Evolutionary conservation across 805 yeast genomes (phyloP), one percentile per base, ranked within the genome.

Genomic region (Ascoidea rubescens): DNA sequence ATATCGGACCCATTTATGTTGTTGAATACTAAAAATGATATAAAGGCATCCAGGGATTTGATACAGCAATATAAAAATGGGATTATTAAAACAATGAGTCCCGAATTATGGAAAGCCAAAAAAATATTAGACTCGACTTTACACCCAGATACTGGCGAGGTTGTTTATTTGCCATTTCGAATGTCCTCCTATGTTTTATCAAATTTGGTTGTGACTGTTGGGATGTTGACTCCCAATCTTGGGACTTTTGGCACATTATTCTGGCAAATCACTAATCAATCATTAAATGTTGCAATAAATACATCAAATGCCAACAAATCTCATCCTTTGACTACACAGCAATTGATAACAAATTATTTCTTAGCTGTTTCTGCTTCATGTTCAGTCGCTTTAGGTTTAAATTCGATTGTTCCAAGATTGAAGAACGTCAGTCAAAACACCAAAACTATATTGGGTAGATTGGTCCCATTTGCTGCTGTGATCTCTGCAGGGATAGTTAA

Each of bases 191-290:
- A 93, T 70, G 99, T 93, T 16, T 71, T 93, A 51, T 87, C 96
- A 8, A 93, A 93, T 66, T 70, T 93, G 67, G 91, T 91, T 28
- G 98, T 93, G 50, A 91, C 98, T 5, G 91, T 85, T 4, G 99
- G 99, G 58, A 93, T 93, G 99, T 76, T 93, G 58, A 91, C 97
- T 1, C 99, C 99, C 5, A 85, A 86, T 52, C 67, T 93, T 63
- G 95, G 96, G 7, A 80, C 89, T 7, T 79, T 77, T 0, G 99
- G 99, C 45, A 91, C 98, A 0, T 64, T 89, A 28, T 91, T 93
- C 68, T 93, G 99, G 99, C 99, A 93, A 70, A 79, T 93, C 65
- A 95, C 97, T 21, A 93, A 93, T 69, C 99, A 93, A 69, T 87
- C 96, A 28, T 74, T 93, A 57, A 93, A 93, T 63, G 99, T 93